Conservation (phyloP, 768 basidiomycete species). For the Russula abietina region DNA sequence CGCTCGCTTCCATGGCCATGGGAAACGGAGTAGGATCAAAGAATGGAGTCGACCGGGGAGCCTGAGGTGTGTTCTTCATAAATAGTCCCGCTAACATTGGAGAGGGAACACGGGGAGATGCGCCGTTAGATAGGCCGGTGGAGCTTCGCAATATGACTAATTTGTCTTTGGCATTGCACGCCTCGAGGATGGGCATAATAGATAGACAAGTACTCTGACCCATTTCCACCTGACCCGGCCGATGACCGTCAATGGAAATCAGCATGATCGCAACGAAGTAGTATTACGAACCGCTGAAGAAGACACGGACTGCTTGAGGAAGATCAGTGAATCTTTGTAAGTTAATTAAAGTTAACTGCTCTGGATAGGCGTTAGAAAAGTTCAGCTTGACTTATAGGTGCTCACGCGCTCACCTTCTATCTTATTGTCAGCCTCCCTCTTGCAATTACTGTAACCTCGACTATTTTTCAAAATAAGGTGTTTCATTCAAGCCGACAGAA, state of each 20-base stretch:
- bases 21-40: constrained; percentile 3
- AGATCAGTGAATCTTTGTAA: constrained; percentile 17
- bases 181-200: constrained; percentile 51
- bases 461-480: constrained; percentile 7
- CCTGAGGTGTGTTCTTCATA: constrained; percentile 33
- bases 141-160: constrained; percentile 53
- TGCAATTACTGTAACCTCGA: constrained; percentile 20
- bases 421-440: constrained; percentile 17
- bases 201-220: constrained; percentile 49
- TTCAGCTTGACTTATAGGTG: not conserved
- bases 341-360: no score
- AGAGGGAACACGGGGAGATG: constrained; percentile 45
- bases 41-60: not conserved
- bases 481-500: constrained; percentile 18
- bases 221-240: constrained; percentile 45
- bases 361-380: constrained; percentile 6
- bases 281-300: constrained; percentile 16
- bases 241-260: not conserved
- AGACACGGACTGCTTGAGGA: constrained; percentile 15
- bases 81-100: constrained; percentile 50
- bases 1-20: not conserved
- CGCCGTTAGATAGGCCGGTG: constrained; percentile 38
- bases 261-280: not conserved
- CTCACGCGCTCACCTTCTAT: constrained; percentile 21
- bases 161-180: constrained; percentile 60